Base-by-base conservation (phyloP, 129 eudicot genomes). In the Mikania micrantha region DNA sequence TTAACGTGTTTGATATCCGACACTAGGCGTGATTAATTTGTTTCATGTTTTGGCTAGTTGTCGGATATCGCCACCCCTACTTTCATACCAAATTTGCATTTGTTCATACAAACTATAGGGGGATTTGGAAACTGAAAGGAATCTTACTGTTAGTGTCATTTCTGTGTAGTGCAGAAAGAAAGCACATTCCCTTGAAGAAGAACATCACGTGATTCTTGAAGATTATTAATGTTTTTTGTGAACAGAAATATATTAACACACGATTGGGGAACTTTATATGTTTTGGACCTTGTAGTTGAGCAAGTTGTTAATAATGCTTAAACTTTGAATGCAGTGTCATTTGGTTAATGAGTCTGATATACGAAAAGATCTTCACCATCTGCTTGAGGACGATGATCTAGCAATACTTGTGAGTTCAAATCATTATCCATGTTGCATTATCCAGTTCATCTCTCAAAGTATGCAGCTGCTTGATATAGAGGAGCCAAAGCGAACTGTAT, bases 371-470 rank as follows among this genome's bases (percentile, higher is more conserved):
- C 95, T 94, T 42, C 65, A 80, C 42, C 50, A 54, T 63, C 60
- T 94, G 67, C 91, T 94, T 17, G 99, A 94, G 70, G 85, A 64
- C 7, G 97, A 89, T 48, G 99, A 94, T 76, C 80, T 94, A 16
- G 77, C 75, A 17, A 82, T 89, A 17, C 75, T 94, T 73, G 85
- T 94, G 68, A 70, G 78, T 65, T 89, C 99, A 62, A 87, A 83
- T 64, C 88, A 94, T 63, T 93, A 86, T 17, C 99, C 99, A 2
- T 87, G 81, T 36, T 94, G 99, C 85, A 87, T 94, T 67, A 90
- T 94, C 60, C 90, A 87, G 74, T 90, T 89, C 85, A 94, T 94
- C 48, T 94, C 95, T 28, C 95, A 90, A 69, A 82, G 88, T 79
- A 71, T 94, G 50, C 83, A 66, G 80, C 49, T 85, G 70, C 81